A percentile compares a stretch with the other conserved stretches of the same genome.
phyloP scores from a whole-genome alignment of 768 basidiomycete genomes.

The Russula compacta region DNA sequence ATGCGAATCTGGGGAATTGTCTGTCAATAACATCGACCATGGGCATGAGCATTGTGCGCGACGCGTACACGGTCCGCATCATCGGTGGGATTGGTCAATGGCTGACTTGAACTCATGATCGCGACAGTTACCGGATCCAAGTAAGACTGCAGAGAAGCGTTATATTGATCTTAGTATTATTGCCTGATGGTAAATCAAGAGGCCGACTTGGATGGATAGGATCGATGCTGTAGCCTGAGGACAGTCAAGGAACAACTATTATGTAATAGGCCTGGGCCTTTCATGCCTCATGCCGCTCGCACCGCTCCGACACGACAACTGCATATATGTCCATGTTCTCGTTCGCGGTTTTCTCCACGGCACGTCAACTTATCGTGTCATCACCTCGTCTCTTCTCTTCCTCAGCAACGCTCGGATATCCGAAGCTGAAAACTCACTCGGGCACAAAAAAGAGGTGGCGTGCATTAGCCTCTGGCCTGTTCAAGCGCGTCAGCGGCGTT shows the following conservation, averaged over 20 bases:
- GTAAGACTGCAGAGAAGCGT: too few species aligned
- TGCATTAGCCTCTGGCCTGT: slow-evolving; percentile 50
- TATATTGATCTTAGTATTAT: too few species aligned
- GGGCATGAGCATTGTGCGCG: not conserved
- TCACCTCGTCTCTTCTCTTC: slow-evolving; percentile 45
- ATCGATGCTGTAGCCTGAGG: not conserved
- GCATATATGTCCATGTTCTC: slow-evolving; percentile 23
- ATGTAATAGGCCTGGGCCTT: not conserved
- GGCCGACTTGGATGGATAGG: too few species aligned
- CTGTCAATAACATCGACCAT: not conserved
- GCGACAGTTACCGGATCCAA: slow-evolving; percentile 9
- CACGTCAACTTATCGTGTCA: slow-evolving; percentile 13
- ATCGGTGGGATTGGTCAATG: slow-evolving; percentile 41
- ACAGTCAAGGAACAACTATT: too few species aligned
- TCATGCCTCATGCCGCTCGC: too few species aligned
- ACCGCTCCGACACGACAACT: too few species aligned
- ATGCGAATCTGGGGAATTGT: slow-evolving; percentile 61
- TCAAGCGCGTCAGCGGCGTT: slow-evolving; percentile 57
- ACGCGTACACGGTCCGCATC: slow-evolving; percentile 68
- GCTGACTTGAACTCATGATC: slow-evolving; percentile 20
- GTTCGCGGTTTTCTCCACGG: slow-evolving; percentile 14
- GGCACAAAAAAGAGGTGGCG: slow-evolving; percentile 79
- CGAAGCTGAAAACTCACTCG: slow-evolving; percentile 73
- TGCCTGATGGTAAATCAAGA: too few species aligned
- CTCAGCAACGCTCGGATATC: slow-evolving; percentile 45